Evolutionary conservation across 1,139 yeast genomes (phyloP), one percentile per base, ranked within the genome.

Genomic region (Debaryomyces singareniensis): DNA sequence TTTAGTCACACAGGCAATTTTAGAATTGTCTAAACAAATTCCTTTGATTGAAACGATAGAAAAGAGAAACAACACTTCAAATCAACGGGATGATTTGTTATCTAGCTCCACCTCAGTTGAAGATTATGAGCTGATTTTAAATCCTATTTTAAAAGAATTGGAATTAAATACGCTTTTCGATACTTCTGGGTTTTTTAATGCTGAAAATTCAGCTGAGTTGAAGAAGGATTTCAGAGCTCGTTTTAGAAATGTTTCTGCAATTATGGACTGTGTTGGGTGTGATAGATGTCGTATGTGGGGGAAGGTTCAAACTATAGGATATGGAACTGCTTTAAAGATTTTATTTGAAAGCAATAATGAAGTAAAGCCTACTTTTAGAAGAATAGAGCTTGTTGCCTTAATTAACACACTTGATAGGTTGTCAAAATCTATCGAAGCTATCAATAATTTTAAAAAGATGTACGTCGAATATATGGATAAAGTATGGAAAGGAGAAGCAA

Each of bases 221-320:
- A 91, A 91, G 47, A 78, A 81, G 39, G 97, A 91, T 47, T 89
- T 91, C 58, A 72, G 93, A 40, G 58, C 73, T 26, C 78, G 95
- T 35, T 93, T 91, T 55, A 78, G 78, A 51, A 93, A 91, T 52
- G 94, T 91, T 20, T 80, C 95, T 20, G 82, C 85, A 30, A 76
- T 91, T 30, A 91, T 93, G 96, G 96, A 91, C 56, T 91, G 98
- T 64, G 97, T 91, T 28, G 96, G 96, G 23, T 91, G 98, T 61
- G 98, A 91, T 54, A 72, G 97, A 52, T 91, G 98, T 55, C 75
- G 97, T 49, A 67, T 93, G 60, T 91, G 98, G 98, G 98, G 98
- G 12, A 91, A 93, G 56, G 73, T 91, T 16, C 98, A 91, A 61
- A 86, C 95, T 2, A 86, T 93, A 13, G 98, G 98, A 15, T 91